These are phyloP conservation scores for Ramularia endophylla DNA, from an alignment of 2,329 filamentous ascomycete genomes.

Conservation along the genomic window DNA sequence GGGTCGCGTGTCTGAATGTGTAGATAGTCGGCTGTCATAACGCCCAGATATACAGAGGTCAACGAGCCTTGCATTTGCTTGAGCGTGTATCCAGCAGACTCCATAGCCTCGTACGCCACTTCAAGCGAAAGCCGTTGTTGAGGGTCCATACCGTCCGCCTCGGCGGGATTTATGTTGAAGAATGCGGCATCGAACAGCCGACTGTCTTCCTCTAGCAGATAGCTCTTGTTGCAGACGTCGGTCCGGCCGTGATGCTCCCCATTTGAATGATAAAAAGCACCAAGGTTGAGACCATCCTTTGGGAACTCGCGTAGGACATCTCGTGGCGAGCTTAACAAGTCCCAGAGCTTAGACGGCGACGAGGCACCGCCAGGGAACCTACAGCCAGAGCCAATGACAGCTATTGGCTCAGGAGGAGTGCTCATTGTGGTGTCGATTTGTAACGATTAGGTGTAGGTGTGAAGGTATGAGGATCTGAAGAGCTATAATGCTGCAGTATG, in stretches of 20 bases:
- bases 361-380: constrained; percentile 19
- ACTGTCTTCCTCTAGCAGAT: constrained; percentile 23
- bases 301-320: constrained; percentile 16
- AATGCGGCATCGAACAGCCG: constrained; percentile 21
- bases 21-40: constrained; percentile 19
- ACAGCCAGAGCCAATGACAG: constrained; percentile 13
- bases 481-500: too few relatives aligned
- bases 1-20: constrained; percentile 18
- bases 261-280: constrained; percentile 20
- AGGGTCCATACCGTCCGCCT: constrained; percentile 24
- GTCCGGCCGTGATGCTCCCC: constrained; percentile 13
- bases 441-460: too few relatives aligned
- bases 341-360: constrained; percentile 20
- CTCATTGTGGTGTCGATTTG: too few relatives aligned
- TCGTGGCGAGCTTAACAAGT: constrained; percentile 13
- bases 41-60: constrained; percentile 20
- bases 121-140: constrained; percentile 25
- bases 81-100: constrained; percentile 13
- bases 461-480: too few relatives aligned
- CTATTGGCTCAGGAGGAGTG: constrained; percentile 17
- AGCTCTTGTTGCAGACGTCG: constrained; percentile 11
- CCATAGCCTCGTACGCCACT: constrained; percentile 19
- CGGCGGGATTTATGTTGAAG: constrained; percentile 18
- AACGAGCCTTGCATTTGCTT: constrained; percentile 11
- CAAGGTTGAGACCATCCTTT: constrained; percentile 16